These are phyloP conservation scores for Gossypium schwendimanii DNA, from an alignment of 441 rosid genomes.

Conservation along the genomic window DNA sequence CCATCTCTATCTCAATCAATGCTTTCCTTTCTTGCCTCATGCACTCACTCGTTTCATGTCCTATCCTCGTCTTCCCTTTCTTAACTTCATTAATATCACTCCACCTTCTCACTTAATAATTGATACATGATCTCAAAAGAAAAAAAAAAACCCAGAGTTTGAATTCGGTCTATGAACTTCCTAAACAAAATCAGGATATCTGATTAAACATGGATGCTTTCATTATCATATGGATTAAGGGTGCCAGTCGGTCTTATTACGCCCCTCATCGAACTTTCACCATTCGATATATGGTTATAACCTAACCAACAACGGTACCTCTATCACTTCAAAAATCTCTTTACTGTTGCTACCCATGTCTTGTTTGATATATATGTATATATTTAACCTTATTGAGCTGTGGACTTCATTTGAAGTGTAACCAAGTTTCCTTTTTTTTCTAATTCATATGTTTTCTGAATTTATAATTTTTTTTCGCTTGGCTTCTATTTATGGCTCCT, in stretches of 20 bases:
- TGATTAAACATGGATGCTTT: too few relatives aligned
- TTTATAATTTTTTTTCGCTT: too few relatives aligned
- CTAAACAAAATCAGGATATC: too few relatives aligned
- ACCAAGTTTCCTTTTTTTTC: too few relatives aligned
- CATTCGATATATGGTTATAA: background rate
- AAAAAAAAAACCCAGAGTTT: too few relatives aligned
- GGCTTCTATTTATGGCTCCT: too few relatives aligned
- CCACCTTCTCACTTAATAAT: background rate
- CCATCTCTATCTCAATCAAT: constrained; percentile 15
- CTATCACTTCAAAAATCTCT: background rate
- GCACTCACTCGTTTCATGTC: constrained; percentile 7
- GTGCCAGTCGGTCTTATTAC: background rate
- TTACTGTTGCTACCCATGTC: background rate
- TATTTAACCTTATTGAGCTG: background rate
- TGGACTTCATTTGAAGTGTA: background rate
- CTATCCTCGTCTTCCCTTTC: background rate
- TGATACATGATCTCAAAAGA: background rate
- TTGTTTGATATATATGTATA: background rate
- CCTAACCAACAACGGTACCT: background rate
- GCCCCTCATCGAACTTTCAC: background rate
- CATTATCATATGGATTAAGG: background rate
- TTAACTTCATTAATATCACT: background rate
- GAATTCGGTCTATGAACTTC: too few relatives aligned
- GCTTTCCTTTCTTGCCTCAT: background rate
- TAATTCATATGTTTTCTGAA: too few relatives aligned